Percentiles rank a stretch among this genome's conserved stretches.
These are phyloP conservation scores for Starmerella bombi DNA, from an alignment of 805 yeast species.

Conservation along the genomic window DNA sequence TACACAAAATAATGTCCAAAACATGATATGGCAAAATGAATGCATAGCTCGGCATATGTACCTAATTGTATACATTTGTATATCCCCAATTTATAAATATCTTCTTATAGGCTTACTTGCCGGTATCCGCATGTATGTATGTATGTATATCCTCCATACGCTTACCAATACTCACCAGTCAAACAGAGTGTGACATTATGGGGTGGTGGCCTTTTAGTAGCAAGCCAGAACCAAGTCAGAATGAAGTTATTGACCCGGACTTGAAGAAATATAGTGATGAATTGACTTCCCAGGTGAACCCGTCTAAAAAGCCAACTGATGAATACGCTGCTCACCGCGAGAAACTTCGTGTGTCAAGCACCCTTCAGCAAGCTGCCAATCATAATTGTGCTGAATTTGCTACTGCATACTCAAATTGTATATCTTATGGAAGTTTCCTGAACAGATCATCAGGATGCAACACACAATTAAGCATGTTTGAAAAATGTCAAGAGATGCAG, in stretches of 20 bases:
- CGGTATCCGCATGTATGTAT: too few relatives aligned
- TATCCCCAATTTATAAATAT: too few relatives aligned
- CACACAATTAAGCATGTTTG: slow-evolving; percentile 19
- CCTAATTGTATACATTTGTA: too few relatives aligned
- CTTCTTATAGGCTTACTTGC: too few relatives aligned
- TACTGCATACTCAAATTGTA: slow-evolving; percentile 21
- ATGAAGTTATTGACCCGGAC: neutral
- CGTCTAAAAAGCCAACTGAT: neutral
- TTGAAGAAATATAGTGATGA: neutral
- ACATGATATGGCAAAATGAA: too few relatives aligned
- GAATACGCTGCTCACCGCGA: neutral
- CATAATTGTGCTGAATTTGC: slow-evolving; percentile 27
- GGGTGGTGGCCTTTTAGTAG: slow-evolving; percentile 2
- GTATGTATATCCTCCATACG: too few relatives aligned
- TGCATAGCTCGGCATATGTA: too few relatives aligned
- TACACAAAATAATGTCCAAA: too few relatives aligned
- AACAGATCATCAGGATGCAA: slow-evolving; percentile 22
- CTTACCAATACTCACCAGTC: too few relatives aligned
- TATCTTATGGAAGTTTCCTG: slow-evolving; percentile 20
- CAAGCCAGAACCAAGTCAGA: neutral
- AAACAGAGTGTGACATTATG: too few relatives aligned
- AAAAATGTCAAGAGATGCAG: slow-evolving; percentile 24
- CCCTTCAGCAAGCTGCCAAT: slow-evolving; percentile 23
- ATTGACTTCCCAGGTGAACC: neutral
- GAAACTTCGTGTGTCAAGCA: slow-evolving; percentile 4